Evolutionary conservation across 2,329 filamentous ascomycete genomes (phyloP).

Genomic region (Ophiostoma sp.): DNA sequence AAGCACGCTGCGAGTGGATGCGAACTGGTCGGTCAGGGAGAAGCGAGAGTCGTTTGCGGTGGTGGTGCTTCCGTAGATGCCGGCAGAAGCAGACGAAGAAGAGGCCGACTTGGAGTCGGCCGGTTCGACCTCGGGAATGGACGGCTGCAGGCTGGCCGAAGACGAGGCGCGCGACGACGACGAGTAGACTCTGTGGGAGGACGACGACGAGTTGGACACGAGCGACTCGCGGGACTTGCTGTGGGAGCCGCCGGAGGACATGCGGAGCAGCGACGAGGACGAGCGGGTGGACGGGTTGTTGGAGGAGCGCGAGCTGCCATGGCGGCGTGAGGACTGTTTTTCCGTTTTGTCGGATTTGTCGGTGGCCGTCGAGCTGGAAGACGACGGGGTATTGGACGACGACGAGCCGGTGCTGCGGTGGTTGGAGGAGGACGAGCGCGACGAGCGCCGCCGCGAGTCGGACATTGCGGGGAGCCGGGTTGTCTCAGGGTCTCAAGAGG

Average conservation of each 20-base stretch:
- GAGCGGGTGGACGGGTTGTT: slow-evolving; percentile 23
- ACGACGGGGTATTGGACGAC: slow-evolving; percentile 10
- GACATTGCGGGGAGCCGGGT: slow-evolving; percentile 20
- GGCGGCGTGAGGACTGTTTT: slow-evolving; percentile 22
- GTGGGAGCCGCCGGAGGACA: background rate
- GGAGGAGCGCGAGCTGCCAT: slow-evolving; percentile 23
- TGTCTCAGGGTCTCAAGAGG: background rate
- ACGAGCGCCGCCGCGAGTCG: slow-evolving; percentile 21
- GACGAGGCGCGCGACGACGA: slow-evolving; percentile 9
- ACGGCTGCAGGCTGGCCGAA: slow-evolving; percentile 2
- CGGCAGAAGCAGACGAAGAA: background rate
- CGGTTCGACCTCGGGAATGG: background rate
- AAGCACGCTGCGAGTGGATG: slow-evolving; percentile 43
- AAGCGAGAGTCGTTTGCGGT: slow-evolving; percentile 41
- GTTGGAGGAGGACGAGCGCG: slow-evolving; percentile 22
- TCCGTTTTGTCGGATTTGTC: slow-evolving; percentile 8
- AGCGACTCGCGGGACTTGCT: slow-evolving; percentile 16
- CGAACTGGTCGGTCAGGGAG: slow-evolving; percentile 46
- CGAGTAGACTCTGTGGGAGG: background rate
- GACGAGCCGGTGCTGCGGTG: slow-evolving; percentile 21
- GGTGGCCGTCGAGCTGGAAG: slow-evolving; percentile 1
- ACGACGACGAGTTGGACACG: background rate
- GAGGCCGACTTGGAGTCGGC: background rate
- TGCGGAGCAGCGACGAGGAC: slow-evolving; percentile 23
- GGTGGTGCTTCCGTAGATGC: slow-evolving; percentile 28